Evolutionary conservation across 306 rosid genomes (phyloP).

Genomic region (Vicia villosa): DNA sequence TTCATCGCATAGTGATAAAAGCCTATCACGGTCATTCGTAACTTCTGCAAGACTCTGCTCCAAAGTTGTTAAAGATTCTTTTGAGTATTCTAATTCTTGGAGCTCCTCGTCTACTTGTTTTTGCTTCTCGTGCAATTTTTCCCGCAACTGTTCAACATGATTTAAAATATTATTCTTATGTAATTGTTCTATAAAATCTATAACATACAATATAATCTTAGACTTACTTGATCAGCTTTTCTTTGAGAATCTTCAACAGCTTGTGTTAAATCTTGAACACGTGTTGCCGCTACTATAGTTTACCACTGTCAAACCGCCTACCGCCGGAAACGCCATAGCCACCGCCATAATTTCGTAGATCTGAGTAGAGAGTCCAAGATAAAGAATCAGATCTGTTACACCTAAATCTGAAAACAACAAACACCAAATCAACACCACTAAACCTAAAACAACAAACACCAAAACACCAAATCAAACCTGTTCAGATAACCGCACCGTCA

Average conservation of each 20-base stretch:
- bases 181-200: neutral
- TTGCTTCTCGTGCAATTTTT: slow-evolving; percentile 67
- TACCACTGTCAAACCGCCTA: too few species aligned
- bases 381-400: too few species aligned
- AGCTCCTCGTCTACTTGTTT: slow-evolving; percentile 59
- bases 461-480: too few species aligned
- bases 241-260: slow-evolving; percentile 79
- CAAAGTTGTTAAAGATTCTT: slow-evolving; percentile 60
- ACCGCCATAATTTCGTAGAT: too few species aligned
- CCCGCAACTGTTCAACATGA: slow-evolving; percentile 56
- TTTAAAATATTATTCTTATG: slow-evolving; percentile 29
- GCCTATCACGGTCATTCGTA: slow-evolving; percentile 54
- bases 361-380: too few species aligned
- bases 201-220: slow-evolving; percentile 18
- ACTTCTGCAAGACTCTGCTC: slow-evolving; percentile 61
- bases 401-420: too few species aligned
- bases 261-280: slow-evolving; percentile 74
- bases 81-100: slow-evolving; percentile 71
- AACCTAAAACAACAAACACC: too few species aligned
- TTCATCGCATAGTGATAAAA: slow-evolving; percentile 58
- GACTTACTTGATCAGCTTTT: slow-evolving; percentile 72
- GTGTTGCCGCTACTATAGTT: too few species aligned
- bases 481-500: too few species aligned
- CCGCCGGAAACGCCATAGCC: too few species aligned
- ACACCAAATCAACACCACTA: too few species aligned